Conservation (phyloP, 2,329 filamentous ascomycete genomes). For the Camptophora hylomeconis region DNA sequence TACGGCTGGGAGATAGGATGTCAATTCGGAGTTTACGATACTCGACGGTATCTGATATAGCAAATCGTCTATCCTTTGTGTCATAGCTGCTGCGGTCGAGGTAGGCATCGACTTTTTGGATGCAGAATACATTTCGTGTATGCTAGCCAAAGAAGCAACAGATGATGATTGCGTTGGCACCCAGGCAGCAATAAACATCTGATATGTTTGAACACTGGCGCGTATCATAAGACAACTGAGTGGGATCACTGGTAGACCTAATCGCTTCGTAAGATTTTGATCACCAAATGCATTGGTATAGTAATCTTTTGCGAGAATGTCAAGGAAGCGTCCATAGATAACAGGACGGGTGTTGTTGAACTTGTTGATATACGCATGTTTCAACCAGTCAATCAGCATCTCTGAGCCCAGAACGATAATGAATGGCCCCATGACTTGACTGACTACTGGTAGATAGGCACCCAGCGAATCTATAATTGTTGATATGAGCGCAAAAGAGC, state of each 20-base stretch:
- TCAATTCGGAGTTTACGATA: conserved; percentile 29
- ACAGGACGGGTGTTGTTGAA: conserved; percentile 94
- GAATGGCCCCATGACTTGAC: conserved; percentile 84
- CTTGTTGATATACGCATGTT: conserved; percentile 95
- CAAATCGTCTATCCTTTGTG: conserved; percentile 25
- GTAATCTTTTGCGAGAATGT: conserved; percentile 93
- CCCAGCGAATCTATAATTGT: conserved; percentile 34
- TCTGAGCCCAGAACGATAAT: conserved; percentile 89
- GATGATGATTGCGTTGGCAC: conserved; percentile 39
- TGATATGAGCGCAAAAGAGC: conserved; percentile 81
- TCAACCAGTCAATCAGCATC: conserved; percentile 92
- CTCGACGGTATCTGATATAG: conserved; percentile 28
- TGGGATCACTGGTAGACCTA: conserved; percentile 83
- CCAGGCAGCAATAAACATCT: conserved; percentile 90
- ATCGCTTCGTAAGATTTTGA: conserved; percentile 74
- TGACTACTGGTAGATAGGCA: conserved; percentile 34
- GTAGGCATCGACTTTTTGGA: conserved; percentile 50
- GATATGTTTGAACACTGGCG: conserved; percentile 87
- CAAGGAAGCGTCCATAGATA: conserved; percentile 79
- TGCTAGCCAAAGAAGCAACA: conserved; percentile 28
- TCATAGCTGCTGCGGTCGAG: conserved; percentile 42
- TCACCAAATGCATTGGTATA: conserved; percentile 92
- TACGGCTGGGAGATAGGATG: conserved; percentile 55
- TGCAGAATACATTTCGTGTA: conserved; percentile 39
- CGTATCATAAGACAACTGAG: conserved; percentile 90